A percentile compares a stretch with the other conserved stretches of the same genome.
Conservation (phyloP, 805 yeast genomes). For the Wickerhamiella brachini region DNA sequence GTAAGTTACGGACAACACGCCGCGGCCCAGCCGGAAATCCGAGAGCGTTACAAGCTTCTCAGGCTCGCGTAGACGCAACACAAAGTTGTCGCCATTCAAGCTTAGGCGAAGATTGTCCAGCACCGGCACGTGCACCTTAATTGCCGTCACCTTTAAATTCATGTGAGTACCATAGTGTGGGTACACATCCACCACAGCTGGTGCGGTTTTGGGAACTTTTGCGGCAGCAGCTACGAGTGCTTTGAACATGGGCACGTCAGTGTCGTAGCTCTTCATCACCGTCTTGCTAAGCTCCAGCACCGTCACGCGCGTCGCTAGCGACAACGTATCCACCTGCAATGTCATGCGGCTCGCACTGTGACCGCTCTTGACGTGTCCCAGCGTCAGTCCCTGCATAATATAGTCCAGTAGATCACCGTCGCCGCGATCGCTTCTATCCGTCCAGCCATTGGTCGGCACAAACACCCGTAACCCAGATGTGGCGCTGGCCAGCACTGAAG, state of each 20-base stretch:
- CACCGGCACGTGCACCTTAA: slow-evolving; percentile 2
- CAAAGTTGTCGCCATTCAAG: slow-evolving; percentile 2
- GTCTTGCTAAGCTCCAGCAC: slow-evolving; percentile 5
- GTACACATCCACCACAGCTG: no score
- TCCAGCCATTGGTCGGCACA: no score
- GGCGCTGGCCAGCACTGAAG: background rate
- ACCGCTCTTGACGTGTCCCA: slow-evolving; percentile 12
- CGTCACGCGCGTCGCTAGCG: slow-evolving; percentile 10
- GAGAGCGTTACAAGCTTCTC: slow-evolving; percentile 1
- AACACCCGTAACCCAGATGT: slow-evolving; percentile 8
- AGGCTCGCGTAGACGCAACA: slow-evolving; percentile 3
- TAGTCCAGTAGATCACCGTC: slow-evolving; percentile 14
- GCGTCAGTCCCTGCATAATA: slow-evolving; percentile 9
- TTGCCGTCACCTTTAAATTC: slow-evolving; percentile 1
- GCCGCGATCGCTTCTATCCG: background rate
- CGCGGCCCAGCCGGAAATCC: slow-evolving; percentile 2
- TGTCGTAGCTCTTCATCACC: slow-evolving; percentile 6
- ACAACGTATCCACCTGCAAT: slow-evolving; percentile 8
- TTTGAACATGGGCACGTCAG: slow-evolving; percentile 7
- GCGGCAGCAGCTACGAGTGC: background rate
- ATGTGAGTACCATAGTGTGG: background rate
- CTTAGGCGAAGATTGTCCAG: background rate
- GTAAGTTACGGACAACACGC: slow-evolving; percentile 1
- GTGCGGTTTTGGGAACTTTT: background rate
- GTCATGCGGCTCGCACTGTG: slow-evolving; percentile 12